Evolutionary conservation across 768 basidiomycete species (phyloP), one percentile per base, ranked within the genome.

Genomic region (Butyriboletus loyo): DNA sequence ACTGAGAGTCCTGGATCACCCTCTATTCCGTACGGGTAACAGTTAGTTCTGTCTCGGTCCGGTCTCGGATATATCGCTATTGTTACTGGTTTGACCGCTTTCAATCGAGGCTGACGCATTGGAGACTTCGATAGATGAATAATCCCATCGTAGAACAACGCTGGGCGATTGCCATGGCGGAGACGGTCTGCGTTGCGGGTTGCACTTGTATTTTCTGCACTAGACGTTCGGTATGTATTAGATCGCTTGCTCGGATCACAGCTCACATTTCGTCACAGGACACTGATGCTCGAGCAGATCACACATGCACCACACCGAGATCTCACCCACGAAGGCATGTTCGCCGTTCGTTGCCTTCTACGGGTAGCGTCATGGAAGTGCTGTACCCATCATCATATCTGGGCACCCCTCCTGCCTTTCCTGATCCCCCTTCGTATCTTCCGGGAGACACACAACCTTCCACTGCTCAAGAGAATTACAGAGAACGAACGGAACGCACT

Each of bases 301-400:
- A 19, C 8, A 31, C 45, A 11, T 46, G 24, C 7, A 37, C 34
- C 22, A 34, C 43, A 15, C 45, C 46, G 27, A 47, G 55, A 22
- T 46, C 55, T 7, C 47, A 31, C 14, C 48, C 52, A 24, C 55
- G 48, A 40, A 52, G 35, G 9, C 50, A 50, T 19, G 17, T 30
- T 32, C 48, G 43, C 8, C 45, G 44, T 43, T 50, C 51, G 8
- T 24, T 67, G 38, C 60, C 67, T 34, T 52, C 67, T 9, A 57
- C 53, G n/a, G 58, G 42, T 25, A 60, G 46, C 22, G 47, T 67
- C 31, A 60, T 62, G 56, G 62, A 62, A 25, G 63, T 67, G 32
- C 36, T 67, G 14, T 64, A 66, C 51, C 58, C 64, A 27, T 31
- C 43, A 15, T 60, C 62, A 36, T 59, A 52, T 46, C 44, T 58